Percentiles rank a stretch among this genome's conserved stretches.
Conservation (phyloP, 805 yeast species). For the Candida ficus region DNA sequence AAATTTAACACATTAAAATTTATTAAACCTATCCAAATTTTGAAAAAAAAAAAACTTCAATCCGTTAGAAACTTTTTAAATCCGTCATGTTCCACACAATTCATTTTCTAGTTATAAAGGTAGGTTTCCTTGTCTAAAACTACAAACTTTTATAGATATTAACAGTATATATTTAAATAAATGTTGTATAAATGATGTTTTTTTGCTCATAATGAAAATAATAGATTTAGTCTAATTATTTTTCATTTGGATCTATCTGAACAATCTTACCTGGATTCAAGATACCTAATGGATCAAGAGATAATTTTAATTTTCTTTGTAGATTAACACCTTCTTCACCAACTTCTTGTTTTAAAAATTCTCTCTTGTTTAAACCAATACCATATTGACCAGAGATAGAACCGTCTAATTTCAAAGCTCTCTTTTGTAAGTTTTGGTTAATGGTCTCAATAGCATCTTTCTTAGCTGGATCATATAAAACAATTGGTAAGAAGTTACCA, state of each 20-base stretch:
- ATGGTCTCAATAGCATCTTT: conserved; percentile 39
- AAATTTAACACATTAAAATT: too few species aligned
- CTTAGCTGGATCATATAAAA: conserved; percentile 50
- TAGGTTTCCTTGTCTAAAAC: too few species aligned
- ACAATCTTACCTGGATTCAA: conserved; percentile 76
- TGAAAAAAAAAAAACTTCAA: too few species aligned
- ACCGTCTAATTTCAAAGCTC: conserved; percentile 66
- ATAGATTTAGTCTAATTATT: background rate
- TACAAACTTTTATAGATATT: too few species aligned
- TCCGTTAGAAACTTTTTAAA: too few species aligned
- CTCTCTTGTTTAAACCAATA: conserved; percentile 67
- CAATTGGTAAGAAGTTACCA: conserved; percentile 68
- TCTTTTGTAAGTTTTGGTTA: conserved; percentile 50
- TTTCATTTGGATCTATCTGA: conserved; percentile 45
- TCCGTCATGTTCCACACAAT: too few species aligned
- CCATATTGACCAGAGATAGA: conserved; percentile 85
- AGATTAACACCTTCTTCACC: conserved; percentile 59
- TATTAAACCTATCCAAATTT: too few species aligned
- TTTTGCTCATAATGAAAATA: too few species aligned
- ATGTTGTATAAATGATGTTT: too few species aligned
- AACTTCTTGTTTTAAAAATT: conserved; percentile 50
- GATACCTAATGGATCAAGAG: conserved; percentile 65
- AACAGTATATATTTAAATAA: too few species aligned
- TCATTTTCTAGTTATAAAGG: too few species aligned
- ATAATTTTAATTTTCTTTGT: conserved; percentile 65